These are phyloP conservation scores for Globisporangium emineosum DNA, from an alignment of 352 stramenopile species.

Conservation along the genomic window DNA sequence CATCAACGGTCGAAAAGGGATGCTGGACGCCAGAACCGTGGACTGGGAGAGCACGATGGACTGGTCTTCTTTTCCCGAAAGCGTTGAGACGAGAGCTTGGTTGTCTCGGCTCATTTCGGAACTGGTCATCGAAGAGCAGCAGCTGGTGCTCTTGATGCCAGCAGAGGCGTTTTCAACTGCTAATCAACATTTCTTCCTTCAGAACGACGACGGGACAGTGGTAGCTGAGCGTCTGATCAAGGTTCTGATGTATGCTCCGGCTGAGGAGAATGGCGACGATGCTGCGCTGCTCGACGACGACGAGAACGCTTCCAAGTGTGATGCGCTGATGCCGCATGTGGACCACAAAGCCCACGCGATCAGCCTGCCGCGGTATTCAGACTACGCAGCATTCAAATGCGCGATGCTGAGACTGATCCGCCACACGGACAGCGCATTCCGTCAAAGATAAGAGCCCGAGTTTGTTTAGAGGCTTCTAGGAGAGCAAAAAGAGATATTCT, in stretches of 20 bases:
- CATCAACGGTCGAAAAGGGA: slow-evolving; percentile 33
- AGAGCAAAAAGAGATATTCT: slow-evolving; percentile 63
- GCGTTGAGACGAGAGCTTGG: slow-evolving; percentile 23
- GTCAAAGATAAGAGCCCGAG: slow-evolving; percentile 17
- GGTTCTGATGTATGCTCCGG: slow-evolving; percentile 4
- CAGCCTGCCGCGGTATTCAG: slow-evolving; percentile 47
- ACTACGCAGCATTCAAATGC: slow-evolving; percentile 48
- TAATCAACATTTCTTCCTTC: slow-evolving; percentile 43
- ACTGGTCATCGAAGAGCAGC: slow-evolving; percentile 58
- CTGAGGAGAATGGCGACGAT: slow-evolving; percentile 8
- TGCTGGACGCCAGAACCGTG: slow-evolving; percentile 33
- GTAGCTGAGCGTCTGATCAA: background rate
- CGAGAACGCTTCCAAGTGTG: slow-evolving; percentile 17
- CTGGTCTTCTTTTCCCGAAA: slow-evolving; percentile 22
- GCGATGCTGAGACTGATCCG: slow-evolving; percentile 44
- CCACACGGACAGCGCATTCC: slow-evolving; percentile 34
- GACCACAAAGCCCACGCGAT: slow-evolving; percentile 34
- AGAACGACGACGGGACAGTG: slow-evolving; percentile 2
- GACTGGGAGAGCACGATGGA: slow-evolving; percentile 38
- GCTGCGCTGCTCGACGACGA: slow-evolving; percentile 14
- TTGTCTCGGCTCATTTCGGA: slow-evolving; percentile 45
- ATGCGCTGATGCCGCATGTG: slow-evolving; percentile 38
- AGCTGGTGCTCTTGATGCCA: slow-evolving; percentile 56
- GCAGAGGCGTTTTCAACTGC: slow-evolving; percentile 37
- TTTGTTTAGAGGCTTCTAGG: slow-evolving; percentile 15